phyloP scores from a whole-genome alignment of 169 alveolate genomes.

The Plasmodium knowlesi region DNA sequence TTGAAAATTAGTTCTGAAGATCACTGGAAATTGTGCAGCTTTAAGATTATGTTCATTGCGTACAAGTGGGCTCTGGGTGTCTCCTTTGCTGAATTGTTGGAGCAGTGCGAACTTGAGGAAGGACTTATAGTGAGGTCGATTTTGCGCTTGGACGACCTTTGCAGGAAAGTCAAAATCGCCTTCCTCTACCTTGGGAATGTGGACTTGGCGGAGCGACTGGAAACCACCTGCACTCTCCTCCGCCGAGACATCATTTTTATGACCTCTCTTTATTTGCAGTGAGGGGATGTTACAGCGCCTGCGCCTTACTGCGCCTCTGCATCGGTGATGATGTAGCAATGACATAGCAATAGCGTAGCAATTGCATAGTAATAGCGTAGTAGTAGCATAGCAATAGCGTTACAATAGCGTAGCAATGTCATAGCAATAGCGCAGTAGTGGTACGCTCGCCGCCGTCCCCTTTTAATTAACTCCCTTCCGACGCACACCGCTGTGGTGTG shows the following conservation, averaged over 20 bases:
- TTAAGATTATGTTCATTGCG: conserved; percentile 69
- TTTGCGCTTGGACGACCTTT: conserved; percentile 90
- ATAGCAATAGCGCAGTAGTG: background rate
- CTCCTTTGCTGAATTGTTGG: conserved; percentile 84
- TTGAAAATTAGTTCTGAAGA: conserved; percentile 79
- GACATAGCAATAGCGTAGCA: background rate
- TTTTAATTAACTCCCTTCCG: background rate
- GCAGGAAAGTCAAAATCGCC: conserved; percentile 89
- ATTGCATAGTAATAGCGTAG: no score
- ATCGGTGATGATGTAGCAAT: background rate
- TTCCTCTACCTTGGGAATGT: conserved; percentile 91
- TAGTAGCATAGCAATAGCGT: no score
- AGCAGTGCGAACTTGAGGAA: conserved; percentile 88
- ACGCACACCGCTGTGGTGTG: background rate
- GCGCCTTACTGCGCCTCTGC: no score
- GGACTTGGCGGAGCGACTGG: conserved; percentile 86
- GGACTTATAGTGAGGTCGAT: conserved; percentile 95
- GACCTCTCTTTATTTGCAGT: conserved; percentile 92
- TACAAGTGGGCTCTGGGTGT: conserved; percentile 86
- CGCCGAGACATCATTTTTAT: conserved; percentile 95
- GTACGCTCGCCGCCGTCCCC: background rate
- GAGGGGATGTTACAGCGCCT: background rate
- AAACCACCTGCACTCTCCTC: conserved; percentile 86
- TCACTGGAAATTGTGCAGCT: conserved; percentile 79
- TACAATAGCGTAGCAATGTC: background rate